Evolutionary conservation across 192 early-diverging fungal species (phyloP), one percentile per base, ranked within the genome.

Genomic region (Umbelopsis isabellina): DNA sequence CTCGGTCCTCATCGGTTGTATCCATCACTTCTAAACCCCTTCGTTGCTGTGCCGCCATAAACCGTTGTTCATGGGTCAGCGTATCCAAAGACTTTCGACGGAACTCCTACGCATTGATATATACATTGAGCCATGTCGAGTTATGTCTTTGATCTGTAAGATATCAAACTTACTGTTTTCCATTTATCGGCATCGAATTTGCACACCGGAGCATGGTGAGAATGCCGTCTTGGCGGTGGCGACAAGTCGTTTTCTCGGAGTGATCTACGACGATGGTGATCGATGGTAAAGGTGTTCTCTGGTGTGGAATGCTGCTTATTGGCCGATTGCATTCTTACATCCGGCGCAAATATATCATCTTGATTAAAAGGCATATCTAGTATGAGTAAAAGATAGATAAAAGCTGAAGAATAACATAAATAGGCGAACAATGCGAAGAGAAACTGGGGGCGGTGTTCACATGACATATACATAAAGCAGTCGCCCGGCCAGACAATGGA

Each of bases 121-220:
- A 61, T 8, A 35, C 52, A 61, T 61, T 11, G 15, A 61, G 21
- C 4, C 4, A 35, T n/a, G 2, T 2, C 25, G 11, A 3, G 0
- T 30, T n/a, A 61, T 7, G 33, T 2, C 13, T 35, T 61, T 2
- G 27, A 0, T 16, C 10, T 5, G 16, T 5, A 30, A 1, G 27
- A 27, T 1, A 61, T 2, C 18, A 12, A 12, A 2, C 55, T 33
- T 61, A 35, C 55, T n/a, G 10, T 61, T 61, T 61, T 61, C 55
- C 55, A 61, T 61, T 61, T 61, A 35, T 35, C 55, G 25, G 27
- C 18, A 30, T 61, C 55, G 5, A 61, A 61, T 16, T 61, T 61
- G 55, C 55, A 61, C 0, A 61, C 55, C 2, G 55, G 55, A 33
- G 55, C 55, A 61, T 61, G 55, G 55, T 61, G 55, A 27, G 55